A percentile compares a stretch with the other conserved stretches of the same genome.
These are phyloP conservation scores for Lunasporangiospora selenospora DNA, from an alignment of 192 early-diverging fungal species.

Conservation along the genomic window DNA sequence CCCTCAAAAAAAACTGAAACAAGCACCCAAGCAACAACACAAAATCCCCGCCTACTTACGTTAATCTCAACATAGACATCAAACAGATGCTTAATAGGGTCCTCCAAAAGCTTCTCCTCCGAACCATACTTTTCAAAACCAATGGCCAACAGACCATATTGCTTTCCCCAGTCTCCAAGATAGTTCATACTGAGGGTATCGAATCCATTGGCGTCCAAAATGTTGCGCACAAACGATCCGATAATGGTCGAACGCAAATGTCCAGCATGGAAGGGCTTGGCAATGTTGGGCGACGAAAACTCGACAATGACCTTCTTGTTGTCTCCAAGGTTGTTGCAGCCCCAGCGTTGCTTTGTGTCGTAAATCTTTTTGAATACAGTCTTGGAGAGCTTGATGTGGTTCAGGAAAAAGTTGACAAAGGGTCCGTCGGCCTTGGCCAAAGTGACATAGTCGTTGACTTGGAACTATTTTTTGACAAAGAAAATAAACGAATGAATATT, in stretches of 20 bases:
- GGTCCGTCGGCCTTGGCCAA: slow-evolving; percentile 63
- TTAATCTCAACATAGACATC: slow-evolving; percentile 94
- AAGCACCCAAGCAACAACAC: slow-evolving; percentile 51
- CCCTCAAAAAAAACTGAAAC: too few species aligned
- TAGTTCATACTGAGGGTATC: slow-evolving; percentile 96
- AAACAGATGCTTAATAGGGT: slow-evolving; percentile 92
- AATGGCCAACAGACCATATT: slow-evolving; percentile 95
- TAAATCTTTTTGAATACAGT: slow-evolving; percentile 63
- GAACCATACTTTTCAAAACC: slow-evolving; percentile 84
- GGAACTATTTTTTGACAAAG: slow-evolving; percentile 50
- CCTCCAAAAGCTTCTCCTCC: slow-evolving; percentile 76
- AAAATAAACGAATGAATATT: background rate
- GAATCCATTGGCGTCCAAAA: slow-evolving; percentile 86
- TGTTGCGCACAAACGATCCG: slow-evolving; percentile 89
- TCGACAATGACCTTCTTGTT: slow-evolving; percentile 90
- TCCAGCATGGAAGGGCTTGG: slow-evolving; percentile 98
- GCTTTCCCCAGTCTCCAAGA: slow-evolving; percentile 99
- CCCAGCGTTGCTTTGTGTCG: slow-evolving; percentile 61
- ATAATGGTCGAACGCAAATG: slow-evolving; percentile 98
- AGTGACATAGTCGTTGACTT: slow-evolving; percentile 61
- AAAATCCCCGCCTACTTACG: slow-evolving; percentile 50
- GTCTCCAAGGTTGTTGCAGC: slow-evolving; percentile 66
- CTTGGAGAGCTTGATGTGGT: slow-evolving; percentile 58
- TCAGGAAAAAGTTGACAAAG: slow-evolving; percentile 81
- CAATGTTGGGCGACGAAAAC: slow-evolving; percentile 97